Evolutionary conservation across 2,329 filamentous ascomycete genomes (phyloP), one percentile per base, ranked within the genome.

Genomic region (Cladophialophora chaetospira): DNA sequence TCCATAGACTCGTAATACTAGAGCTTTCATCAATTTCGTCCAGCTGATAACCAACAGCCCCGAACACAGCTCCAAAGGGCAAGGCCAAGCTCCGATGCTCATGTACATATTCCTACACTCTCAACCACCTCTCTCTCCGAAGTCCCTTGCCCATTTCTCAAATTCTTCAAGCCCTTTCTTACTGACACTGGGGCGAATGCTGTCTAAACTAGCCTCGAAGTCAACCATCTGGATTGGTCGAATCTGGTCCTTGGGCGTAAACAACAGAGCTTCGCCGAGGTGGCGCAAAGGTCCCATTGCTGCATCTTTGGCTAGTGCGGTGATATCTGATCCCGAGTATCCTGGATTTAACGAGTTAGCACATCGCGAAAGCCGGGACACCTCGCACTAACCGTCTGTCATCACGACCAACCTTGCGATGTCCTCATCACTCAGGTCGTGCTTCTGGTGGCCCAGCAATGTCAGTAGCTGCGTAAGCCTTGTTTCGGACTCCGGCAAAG

Each of bases 281-380:
- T 91, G 93, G 28, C 94, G 84, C 10, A 99, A 77, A 0, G 94
- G 94, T 0, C 94, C 93, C 94, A 99, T 99, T 2, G 94, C 94
- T 6, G 94, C 94, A 70, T 99, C 94, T 74, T 99, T 99, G 5
- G 94, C 94, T 6, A 99, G 79, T 1, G 94, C 92, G 19, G 94
- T 97, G 63, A 99, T 96, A 68, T 99, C 94, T 1, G 91, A 96
- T 42, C 94, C 94, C 6, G 91, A 97, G 75, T 96, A 99, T n/a
- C 91, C 92, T 97, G 64, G 17, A n/a, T n/a, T 21, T 5, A 6
- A 53, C 19, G 8, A 42, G 65, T 60, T 13, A 54, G 48, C 21
- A 59, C 45, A 49, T 63, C 25, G 56, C 43, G 13, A n/a, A 33
- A 26, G 49, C 33, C n/a, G 19, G 19, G 23, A n/a, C 51, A 5